phyloP scores from a whole-genome alignment of 1,284 basidiomycete genomes.

The Apiotrichum veenhuisii region DNA sequence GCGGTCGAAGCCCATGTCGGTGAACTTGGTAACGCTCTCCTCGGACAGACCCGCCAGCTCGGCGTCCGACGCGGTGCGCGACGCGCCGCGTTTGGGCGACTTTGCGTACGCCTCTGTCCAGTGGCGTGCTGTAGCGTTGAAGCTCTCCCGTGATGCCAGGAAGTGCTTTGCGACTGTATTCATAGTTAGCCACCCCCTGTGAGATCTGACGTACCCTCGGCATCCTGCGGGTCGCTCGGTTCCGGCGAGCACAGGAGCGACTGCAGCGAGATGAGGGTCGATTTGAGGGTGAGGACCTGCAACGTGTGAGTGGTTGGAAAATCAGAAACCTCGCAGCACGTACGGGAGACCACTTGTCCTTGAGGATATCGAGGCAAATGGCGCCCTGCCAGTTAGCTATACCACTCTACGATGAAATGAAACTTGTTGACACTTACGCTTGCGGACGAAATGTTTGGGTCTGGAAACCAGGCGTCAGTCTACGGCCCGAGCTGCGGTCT shows the following conservation, averaged over 20 bases:
- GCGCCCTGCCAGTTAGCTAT: slow-evolving; percentile 40
- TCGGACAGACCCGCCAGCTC: slow-evolving; percentile 53
- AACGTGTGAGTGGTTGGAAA: not conserved
- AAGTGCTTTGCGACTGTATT: slow-evolving; percentile 87
- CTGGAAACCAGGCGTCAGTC: slow-evolving; percentile 19
- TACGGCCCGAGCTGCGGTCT: not conserved
- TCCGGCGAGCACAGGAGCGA: slow-evolving; percentile 93
- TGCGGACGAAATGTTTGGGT: slow-evolving; percentile 88
- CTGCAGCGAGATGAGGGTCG: slow-evolving; percentile 92
- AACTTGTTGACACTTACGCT: slow-evolving; percentile 54
- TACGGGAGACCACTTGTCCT: slow-evolving; percentile 72
- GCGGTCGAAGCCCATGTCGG: slow-evolving; percentile 52
- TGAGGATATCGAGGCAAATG: slow-evolving; percentile 63
- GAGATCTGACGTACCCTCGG: slow-evolving; percentile 57
- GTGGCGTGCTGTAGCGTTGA: slow-evolving; percentile 87
- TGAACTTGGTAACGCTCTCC: slow-evolving; percentile 52
- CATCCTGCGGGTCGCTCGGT: slow-evolving; percentile 96
- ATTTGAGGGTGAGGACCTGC: slow-evolving; percentile 85
- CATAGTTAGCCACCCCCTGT: not conserved
- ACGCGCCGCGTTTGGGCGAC: slow-evolving; percentile 52
- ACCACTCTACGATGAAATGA: not conserved
- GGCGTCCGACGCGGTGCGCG: slow-evolving; percentile 31
- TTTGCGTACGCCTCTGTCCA: slow-evolving; percentile 90
- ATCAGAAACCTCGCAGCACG: not conserved
- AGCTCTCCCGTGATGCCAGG: slow-evolving; percentile 76